Evolutionary conservation across 1,284 basidiomycete genomes (phyloP), one percentile per base, ranked within the genome.

Genomic region (Cutaneotrichosporon cyanovorans): DNA sequence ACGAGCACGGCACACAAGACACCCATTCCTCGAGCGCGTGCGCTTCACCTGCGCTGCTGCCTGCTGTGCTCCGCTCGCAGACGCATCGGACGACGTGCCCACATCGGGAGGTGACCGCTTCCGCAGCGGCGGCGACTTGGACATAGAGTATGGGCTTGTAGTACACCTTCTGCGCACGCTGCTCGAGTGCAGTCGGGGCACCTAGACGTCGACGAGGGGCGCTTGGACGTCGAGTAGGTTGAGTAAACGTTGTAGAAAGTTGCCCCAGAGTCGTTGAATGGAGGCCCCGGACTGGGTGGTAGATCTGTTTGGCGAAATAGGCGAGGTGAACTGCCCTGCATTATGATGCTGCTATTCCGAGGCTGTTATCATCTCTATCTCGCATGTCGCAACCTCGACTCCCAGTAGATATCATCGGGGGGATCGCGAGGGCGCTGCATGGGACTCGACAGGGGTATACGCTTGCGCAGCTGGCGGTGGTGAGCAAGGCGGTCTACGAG

Each of bases 1-100:
- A 15, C 64, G 50, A n/a, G 57, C 52, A n/a, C 64, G 53, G 40
- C 64, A 66, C 6, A 66, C 59, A 22, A 64, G 42, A 45, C 64
- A 66, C 1, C 64, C 64, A 41, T 56, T 59, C n/a, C 54, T 39
- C 1, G 60, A 58, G 14, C 60, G 47, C 1, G 57, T 56, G 18
- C 51, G 47, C 33, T 53, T 57, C n/a, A n/a, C n/a, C n/a, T 22
- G 36, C 22, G 1, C 33, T 8, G 11, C 7, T 15, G 32, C 8
- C 32, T 6, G 28, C 18, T 19, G 37, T 30, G 16, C 15, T 19
- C 16, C 37, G 14, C 16, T n/a, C 37, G 16, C 19, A 11, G 19
- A 10, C 37, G 19, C 32, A 7, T 28, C 28, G 10, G 19, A 1
- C 2, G 28, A n/a, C 15, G 22, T 9, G 30, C 16, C 39, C 10